A percentile compares a stretch with the other conserved stretches of the same genome.
Evolutionary conservation across 2,329 filamentous ascomycete species (phyloP).

Genomic region (Colletotrichum higginsianum): DNA sequence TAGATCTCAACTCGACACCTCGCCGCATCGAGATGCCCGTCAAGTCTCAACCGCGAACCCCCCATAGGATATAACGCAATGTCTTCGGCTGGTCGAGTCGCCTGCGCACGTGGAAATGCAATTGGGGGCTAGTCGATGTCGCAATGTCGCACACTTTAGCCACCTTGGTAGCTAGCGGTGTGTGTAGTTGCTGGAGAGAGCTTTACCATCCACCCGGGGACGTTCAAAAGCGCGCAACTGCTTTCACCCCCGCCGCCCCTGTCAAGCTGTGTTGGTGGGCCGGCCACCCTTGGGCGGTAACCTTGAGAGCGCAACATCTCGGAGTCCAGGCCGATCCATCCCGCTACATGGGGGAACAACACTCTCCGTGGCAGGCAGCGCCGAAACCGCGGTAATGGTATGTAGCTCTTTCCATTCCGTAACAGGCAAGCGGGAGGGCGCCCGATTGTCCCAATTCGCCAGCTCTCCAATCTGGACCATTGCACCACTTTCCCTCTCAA

Average conservation of each 20-base stretch:
- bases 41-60: background rate
- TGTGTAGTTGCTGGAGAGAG: background rate
- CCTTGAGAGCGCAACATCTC: background rate
- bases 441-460: conserved; percentile 8
- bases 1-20: background rate
- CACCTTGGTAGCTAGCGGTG: background rate
- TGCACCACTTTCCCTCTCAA: background rate
- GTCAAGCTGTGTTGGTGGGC: conserved; percentile 20
- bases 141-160: background rate
- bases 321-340: conserved; percentile 17
- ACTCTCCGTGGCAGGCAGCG: conserved; percentile 9
- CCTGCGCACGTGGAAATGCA: conserved; percentile 12
- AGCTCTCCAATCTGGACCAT: conserved; percentile 1
- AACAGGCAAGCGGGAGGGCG: background rate
- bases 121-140: background rate
- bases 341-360: background rate
- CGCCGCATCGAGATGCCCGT: background rate
- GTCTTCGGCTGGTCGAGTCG: background rate
- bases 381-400: conserved; percentile 6
- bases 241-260: background rate
- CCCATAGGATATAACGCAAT: no score
- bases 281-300: background rate
- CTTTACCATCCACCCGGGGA: background rate
- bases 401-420: background rate
- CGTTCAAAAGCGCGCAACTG: background rate